A percentile compares a stretch with the other conserved stretches of the same genome.
Evolutionary conservation across 768 basidiomycete genomes (phyloP).

Genomic region (Termitomyces sp.): DNA sequence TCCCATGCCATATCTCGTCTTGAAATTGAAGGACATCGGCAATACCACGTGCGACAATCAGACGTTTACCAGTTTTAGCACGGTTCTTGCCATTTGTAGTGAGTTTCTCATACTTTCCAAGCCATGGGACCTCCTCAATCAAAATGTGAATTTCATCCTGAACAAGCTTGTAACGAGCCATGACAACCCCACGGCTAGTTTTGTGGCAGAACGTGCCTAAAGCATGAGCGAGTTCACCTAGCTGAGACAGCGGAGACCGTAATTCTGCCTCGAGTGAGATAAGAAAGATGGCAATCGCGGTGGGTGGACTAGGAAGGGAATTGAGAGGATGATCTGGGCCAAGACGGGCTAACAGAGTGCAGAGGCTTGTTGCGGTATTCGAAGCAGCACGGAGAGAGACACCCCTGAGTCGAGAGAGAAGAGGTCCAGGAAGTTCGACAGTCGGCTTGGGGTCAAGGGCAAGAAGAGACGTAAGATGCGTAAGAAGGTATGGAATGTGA

Average conservation of each 20-base stretch:
- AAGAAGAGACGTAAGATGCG: constrained; percentile 43
- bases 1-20: constrained; percentile 53
- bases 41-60: constrained; percentile 61
- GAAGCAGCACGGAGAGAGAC: constrained; percentile 39
- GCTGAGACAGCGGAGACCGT: constrained; percentile 45
- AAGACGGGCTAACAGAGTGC: constrained; percentile 37
- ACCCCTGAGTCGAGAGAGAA: constrained; percentile 35
- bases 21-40: constrained; percentile 70
- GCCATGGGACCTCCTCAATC: constrained; percentile 71
- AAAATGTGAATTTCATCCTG: constrained; percentile 58
- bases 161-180: constrained; percentile 66
- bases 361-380: constrained; percentile 44
- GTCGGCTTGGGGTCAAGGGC: constrained; percentile 14
- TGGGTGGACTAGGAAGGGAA: constrained; percentile 37
- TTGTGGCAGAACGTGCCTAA: constrained; percentile 51
- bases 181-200: constrained; percentile 47
- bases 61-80: constrained; percentile 60
- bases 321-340: constrained; percentile 32
- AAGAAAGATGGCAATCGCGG: constrained; percentile 69
- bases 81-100: constrained; percentile 37
- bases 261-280: constrained; percentile 69
- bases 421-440: constrained; percentile 26
- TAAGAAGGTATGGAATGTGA: constrained; percentile 54
- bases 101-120: constrained; percentile 46
- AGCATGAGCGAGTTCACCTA: constrained; percentile 53